phyloP scores from a whole-genome alignment of 371 early-diverging fungal genomes.

The Apophysomyces variabilis region DNA sequence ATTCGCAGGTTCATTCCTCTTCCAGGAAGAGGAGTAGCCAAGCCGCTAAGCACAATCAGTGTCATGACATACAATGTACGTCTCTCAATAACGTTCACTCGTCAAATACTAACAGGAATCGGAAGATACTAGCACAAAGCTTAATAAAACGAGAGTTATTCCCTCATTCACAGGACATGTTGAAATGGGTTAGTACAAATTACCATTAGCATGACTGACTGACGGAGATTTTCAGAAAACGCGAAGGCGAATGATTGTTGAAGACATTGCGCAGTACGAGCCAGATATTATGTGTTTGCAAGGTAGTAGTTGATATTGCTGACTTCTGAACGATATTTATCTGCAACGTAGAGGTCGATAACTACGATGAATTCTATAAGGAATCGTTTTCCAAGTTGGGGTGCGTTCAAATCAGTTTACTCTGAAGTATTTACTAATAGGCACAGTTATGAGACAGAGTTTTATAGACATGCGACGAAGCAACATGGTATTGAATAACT shows the following conservation, averaged over 20 bases:
- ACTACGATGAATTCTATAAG: constrained; percentile 39
- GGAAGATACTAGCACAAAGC: constrained; percentile 58
- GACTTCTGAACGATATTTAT: not conserved
- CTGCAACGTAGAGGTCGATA: constrained; percentile 41
- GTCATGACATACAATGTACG: constrained; percentile 50
- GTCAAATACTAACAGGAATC: not conserved
- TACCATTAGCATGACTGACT: not conserved
- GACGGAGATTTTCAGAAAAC: constrained; percentile 30
- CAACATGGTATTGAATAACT: constrained; percentile 35
- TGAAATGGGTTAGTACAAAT: constrained; percentile 43
- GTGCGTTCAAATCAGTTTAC: constrained; percentile 16
- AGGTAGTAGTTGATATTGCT: constrained; percentile 30
- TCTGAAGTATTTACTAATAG: not conserved
- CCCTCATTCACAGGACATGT: constrained; percentile 50
- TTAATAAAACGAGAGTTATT: constrained; percentile 60
- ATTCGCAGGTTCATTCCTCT: constrained; percentile 27
- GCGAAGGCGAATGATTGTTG: constrained; percentile 43
- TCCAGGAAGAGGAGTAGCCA: constrained; percentile 14
- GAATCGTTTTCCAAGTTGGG: constrained; percentile 34
- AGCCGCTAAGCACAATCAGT: constrained; percentile 21
- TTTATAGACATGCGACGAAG: constrained; percentile 39
- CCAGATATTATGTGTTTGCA: constrained; percentile 62
- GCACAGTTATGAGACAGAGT: constrained; percentile 30
- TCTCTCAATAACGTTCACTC: not conserved
- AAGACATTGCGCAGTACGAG: constrained; percentile 51